Conservation (phyloP, 352 stramenopile species). For the Phytophthora quininea region DNA sequence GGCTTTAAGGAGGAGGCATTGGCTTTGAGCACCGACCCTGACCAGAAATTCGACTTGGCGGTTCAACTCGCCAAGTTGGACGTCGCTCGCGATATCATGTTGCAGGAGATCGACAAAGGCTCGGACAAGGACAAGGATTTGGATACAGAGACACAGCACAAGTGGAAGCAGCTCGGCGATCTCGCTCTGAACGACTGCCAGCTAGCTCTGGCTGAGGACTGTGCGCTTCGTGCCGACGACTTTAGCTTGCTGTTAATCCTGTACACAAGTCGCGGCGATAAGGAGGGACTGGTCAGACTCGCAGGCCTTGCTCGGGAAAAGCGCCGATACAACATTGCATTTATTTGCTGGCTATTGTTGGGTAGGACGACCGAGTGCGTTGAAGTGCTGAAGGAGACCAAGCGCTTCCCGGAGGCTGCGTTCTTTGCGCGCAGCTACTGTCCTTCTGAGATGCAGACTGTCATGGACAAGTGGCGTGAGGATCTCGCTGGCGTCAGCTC, state of each 20-base stretch:
- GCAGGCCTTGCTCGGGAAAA: slow-evolving; percentile 88
- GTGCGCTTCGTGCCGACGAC: slow-evolving; percentile 95
- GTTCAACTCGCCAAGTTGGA: slow-evolving; percentile 97
- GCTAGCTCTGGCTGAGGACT: slow-evolving; percentile 94
- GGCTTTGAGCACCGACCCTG: slow-evolving; percentile 92
- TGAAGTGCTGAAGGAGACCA: slow-evolving; percentile 94
- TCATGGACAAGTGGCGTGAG: slow-evolving; percentile 97
- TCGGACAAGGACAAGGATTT: slow-evolving; percentile 71
- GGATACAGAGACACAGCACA: slow-evolving; percentile 95
- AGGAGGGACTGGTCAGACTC: slow-evolving; percentile 90
- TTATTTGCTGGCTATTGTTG: slow-evolving; percentile 95
- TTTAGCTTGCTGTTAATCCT: slow-evolving; percentile 97
- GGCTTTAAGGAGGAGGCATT: slow-evolving; percentile 98
- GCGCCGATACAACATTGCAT: slow-evolving; percentile 95
- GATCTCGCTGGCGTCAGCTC: slow-evolving; percentile 89
- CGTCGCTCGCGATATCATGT: slow-evolving; percentile 93
- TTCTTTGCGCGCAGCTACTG: slow-evolving; percentile 99
- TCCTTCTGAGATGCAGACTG: slow-evolving; percentile 94
- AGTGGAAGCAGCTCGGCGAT: slow-evolving; percentile 98
- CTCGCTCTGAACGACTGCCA: slow-evolving; percentile 93
- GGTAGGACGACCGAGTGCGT: slow-evolving; percentile 96
- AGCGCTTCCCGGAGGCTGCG: slow-evolving; percentile 96
- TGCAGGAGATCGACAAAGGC: slow-evolving; percentile 81
- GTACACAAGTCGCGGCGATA: slow-evolving; percentile 96
- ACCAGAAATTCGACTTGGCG: slow-evolving; percentile 99